Evolutionary conservation across 108 stramenopile species (phyloP), one percentile per base, ranked within the genome.

Genomic region (Licmophora abbreviata): DNA sequence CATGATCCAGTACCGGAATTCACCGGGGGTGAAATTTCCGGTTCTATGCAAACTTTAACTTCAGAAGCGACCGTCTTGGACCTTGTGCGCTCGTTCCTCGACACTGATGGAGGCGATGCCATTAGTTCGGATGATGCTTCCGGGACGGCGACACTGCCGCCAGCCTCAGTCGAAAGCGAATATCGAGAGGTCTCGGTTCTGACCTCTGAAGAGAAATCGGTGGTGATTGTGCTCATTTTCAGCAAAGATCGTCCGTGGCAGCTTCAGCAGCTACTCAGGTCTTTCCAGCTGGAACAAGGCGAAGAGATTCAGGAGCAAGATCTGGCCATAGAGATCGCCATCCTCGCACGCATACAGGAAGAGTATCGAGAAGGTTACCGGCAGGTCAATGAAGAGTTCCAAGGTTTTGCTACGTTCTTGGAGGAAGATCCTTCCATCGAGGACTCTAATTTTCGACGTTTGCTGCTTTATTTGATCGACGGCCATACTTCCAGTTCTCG

Each of bases 201-300:
- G 34, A 35, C 34, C 11, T 11, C 34, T 35, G 34, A 45, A 12
- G 44, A 9, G 44, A 14, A 9, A 12, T 9, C 10, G 11, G 11
- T 9, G 34, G 9, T 44, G 12, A 8, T 17, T 30, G 63, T 59
- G 15, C 23, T 73, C 18, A 53, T 73, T 22, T 73, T 73, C 29
- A 68, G 58, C 29, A 73, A 73, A 55, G 72, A 73, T 55, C 57
- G 72, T 41, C 66, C 72, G 29, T 69, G 66, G 66, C 72, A 73
- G 48, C 29, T 73, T 33, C 57, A 56, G 15, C 58, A 64, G 34
- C 51, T 69, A 14, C 29, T 73, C 30, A 35, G 29, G 15, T 64
- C 72, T 10, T 59, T 73, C 40, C 40, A 40, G 44, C 46, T 71
- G 24, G 33, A 27, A 1, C 14, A 20, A 8, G n/a, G 1, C 24